Percentiles rank a stretch among this genome's conserved stretches.
phyloP scores from a whole-genome alignment of 495 filamentous ascomycete genomes.

The Trichoderma reesei region DNA sequence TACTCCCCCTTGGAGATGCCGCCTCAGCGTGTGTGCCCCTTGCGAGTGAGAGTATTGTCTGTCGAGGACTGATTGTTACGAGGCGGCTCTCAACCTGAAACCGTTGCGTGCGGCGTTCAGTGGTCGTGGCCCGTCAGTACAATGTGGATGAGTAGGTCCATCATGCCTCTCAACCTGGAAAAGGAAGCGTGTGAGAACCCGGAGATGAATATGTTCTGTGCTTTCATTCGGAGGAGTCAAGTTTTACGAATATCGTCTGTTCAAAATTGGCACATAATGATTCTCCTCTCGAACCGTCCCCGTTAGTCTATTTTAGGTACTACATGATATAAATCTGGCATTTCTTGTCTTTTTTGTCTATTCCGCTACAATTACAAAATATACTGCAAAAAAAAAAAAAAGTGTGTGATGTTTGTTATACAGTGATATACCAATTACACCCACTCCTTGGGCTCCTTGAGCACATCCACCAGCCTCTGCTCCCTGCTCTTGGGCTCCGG shows the following conservation, averaged over 20 bases:
- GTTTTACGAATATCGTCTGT: too few species aligned
- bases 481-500: slow-evolving; percentile 65
- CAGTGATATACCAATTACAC: slow-evolving; percentile 38
- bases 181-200: too few species aligned
- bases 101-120: too few species aligned
- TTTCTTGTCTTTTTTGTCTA: not conserved
- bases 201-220: too few species aligned
- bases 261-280: too few species aligned
- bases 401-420: not conserved
- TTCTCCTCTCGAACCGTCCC: not conserved
- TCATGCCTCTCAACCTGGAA: too few species aligned
- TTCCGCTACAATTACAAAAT: not conserved
- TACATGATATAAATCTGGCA: not conserved
- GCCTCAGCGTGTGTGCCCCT: not conserved
- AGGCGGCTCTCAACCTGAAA: too few species aligned
- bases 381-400: too few species aligned
- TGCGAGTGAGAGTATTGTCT: not conserved
- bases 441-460: slow-evolving; percentile 85
- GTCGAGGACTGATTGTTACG: too few species aligned
- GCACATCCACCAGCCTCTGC: slow-evolving; percentile 66
- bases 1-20: not conserved
- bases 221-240: too few species aligned
- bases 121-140: not conserved
- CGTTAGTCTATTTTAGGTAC: not conserved
- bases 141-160: not conserved